Percentiles rank a stretch among this genome's conserved stretches.
Evolutionary conservation across 1,139 yeast genomes (phyloP).

Genomic region (Debaryomyces nepalensis): DNA sequence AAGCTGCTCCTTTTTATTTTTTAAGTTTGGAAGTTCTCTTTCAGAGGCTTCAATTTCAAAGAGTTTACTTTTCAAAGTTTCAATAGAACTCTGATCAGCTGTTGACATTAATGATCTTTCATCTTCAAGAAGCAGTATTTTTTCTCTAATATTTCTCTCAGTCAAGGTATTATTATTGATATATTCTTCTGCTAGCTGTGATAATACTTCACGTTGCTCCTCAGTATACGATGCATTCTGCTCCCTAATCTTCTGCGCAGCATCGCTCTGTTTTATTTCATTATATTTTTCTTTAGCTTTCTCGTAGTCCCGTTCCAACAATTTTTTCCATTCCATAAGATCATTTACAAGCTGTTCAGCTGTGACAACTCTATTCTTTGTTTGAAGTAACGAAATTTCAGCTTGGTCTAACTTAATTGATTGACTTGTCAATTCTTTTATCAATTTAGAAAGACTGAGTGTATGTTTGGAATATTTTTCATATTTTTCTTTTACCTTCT

Average conservation of each 20-base stretch:
- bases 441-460: slow-evolving; percentile 19
- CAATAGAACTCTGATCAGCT: slow-evolving; percentile 45
- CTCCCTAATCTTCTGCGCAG: slow-evolving; percentile 45
- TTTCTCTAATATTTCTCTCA: slow-evolving; percentile 36
- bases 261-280: slow-evolving; percentile 48
- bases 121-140: slow-evolving; percentile 41
- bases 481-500: slow-evolving; percentile 30
- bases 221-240: slow-evolving; percentile 45
- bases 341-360: slow-evolving; percentile 38
- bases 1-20: slow-evolving; percentile 27
- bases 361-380: slow-evolving; percentile 38
- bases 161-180: slow-evolving; percentile 47
- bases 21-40: slow-evolving; percentile 39
- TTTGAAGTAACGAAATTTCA: slow-evolving; percentile 33
- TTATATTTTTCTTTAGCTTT: slow-evolving; percentile 48
- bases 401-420: slow-evolving; percentile 27
- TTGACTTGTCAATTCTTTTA: slow-evolving; percentile 26
- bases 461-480: slow-evolving; percentile 24
- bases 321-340: slow-evolving; percentile 35
- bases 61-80: slow-evolving; percentile 34
- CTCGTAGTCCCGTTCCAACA: slow-evolving; percentile 37
- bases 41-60: slow-evolving; percentile 36
- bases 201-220: slow-evolving; percentile 47
- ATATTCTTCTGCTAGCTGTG: slow-evolving; percentile 50
- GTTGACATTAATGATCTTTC: slow-evolving; percentile 44